Evolutionary conservation across 768 basidiomycete species (phyloP), one percentile per base, ranked within the genome.

Genomic region (Auricularia heimuer): DNA sequence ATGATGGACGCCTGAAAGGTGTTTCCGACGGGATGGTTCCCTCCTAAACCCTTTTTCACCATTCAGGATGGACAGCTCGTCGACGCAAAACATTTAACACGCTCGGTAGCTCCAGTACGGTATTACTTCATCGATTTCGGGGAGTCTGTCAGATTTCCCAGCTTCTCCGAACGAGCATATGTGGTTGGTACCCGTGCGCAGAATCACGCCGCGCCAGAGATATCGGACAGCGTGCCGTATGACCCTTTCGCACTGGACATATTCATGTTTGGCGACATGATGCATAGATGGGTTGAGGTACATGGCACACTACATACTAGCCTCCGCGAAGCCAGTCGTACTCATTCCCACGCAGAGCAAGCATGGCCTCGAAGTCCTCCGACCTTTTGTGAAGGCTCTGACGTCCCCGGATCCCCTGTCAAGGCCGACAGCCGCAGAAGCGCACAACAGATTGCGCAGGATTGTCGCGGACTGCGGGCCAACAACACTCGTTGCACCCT

Each of bases 71-170:
- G 44, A 11, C 44, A 45, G 44, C 44, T 45, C 44, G 10, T 45
- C 44, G 44, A 45, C 11, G 10, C 44, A 45, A 45, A 10, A 11
- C 44, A 45, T 29, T 29, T 29, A 29, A 29, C 29, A 29, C 44
- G 44, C 44, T 42, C 12, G 36, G 61, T 21, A 1, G 29, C 11
- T 2, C 61, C 64, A 2, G 63, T 71, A n/a, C 66, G 56, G 8
- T 74, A 74, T 64, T 73, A 73, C 61, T 70, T 63, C 62, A 65
- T 70, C 34, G 73, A 74, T 64, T 73, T 71, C 34, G 72, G 72
- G 3, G 66, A 71, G 10, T 74, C 73, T 2, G 65, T 67, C 3
- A 56, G 45, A 12, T 68, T 71, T 35, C 66, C 65, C 2, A n/a
- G 62, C 10, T 62, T 21, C 4, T 39, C 24, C 1, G 36, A 14